A percentile compares a stretch with the other conserved stretches of the same genome.
These are phyloP conservation scores for Magnusiomyces paraingens DNA, from an alignment of 1,139 yeast species.

Conservation along the genomic window DNA sequence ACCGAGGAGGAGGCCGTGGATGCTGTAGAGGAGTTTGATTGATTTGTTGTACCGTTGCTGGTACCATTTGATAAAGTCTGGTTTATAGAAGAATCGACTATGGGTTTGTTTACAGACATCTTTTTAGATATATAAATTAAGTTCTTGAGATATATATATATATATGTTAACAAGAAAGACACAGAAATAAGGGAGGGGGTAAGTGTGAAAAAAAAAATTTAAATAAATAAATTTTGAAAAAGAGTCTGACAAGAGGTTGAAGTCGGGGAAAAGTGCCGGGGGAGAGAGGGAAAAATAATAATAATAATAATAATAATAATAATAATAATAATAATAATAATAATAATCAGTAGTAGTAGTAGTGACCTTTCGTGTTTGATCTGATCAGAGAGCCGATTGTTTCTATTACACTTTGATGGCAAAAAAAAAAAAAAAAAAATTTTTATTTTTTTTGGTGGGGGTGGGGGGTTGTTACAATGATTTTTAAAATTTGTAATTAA, in stretches of 20 bases:
- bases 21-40: slow-evolving; percentile 2
- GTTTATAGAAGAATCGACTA: neutral
- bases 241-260: too few species aligned
- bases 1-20: slow-evolving; percentile 6
- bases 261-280: slow-evolving; percentile 6
- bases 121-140: too few species aligned
- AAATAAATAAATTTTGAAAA: too few species aligned
- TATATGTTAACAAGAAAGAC: neutral
- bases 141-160: neutral
- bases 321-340: neutral
- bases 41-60: neutral
- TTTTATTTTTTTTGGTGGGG: too few species aligned
- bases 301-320: neutral
- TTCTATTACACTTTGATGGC: too few species aligned
- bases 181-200: neutral
- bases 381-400: too few species aligned
- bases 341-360: neutral
- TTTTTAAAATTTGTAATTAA: too few species aligned
- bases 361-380: too few species aligned
- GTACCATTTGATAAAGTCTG: neutral
- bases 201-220: neutral
- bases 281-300: neutral
- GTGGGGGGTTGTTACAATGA: too few species aligned
- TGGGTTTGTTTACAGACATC: neutral
- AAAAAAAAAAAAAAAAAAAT: too few species aligned